These are phyloP conservation scores for Sporisorium reilianum DNA, from an alignment of 1,284 basidiomycete genomes.

Conservation along the genomic window DNA sequence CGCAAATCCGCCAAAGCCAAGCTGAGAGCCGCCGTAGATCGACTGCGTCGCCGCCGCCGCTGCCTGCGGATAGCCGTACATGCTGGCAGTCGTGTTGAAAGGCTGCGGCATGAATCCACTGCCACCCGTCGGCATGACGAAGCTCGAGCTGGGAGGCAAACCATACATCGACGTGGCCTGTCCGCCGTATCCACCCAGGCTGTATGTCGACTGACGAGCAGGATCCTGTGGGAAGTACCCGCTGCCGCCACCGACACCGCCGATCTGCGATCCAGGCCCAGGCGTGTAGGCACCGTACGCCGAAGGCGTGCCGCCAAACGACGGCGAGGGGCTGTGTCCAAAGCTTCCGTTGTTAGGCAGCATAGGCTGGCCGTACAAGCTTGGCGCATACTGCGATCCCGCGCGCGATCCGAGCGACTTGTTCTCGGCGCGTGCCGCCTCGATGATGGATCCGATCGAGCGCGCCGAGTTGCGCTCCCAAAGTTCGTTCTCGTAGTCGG, in stretches of 20 bases:
- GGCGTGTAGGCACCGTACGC: conserved; percentile 30
- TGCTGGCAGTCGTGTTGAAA: conserved; percentile 39
- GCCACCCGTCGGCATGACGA: conserved; percentile 29
- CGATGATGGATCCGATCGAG: conserved; percentile 58
- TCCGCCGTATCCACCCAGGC: conserved; percentile 51
- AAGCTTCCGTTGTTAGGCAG: conserved; percentile 45
- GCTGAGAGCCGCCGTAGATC: conserved; percentile 48
- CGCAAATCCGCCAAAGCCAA: conserved; percentile 30
- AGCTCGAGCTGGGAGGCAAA: conserved; percentile 31
- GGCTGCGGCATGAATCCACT: conserved; percentile 53
- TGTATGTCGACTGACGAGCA: conserved; percentile 55
- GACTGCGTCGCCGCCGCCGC: conserved; percentile 28
- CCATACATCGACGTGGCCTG: conserved; percentile 62
- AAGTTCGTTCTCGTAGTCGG: conserved; percentile 75
- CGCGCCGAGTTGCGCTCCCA: conserved; percentile 61
- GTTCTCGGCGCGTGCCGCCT: conserved; percentile 55
- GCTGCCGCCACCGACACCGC: conserved; percentile 16
- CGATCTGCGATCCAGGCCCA: conserved; percentile 40
- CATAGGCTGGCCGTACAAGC: conserved; percentile 52
- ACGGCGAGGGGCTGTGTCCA: conserved; percentile 55
- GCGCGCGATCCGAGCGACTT: conserved; percentile 54
- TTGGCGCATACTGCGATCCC: conserved; percentile 57
- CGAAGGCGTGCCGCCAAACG: conserved; percentile 42
- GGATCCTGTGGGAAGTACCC: conserved; percentile 48
- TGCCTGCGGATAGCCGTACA: conserved; percentile 45